phyloP scores from a whole-genome alignment of 371 early-diverging fungal genomes.

The Rhizopus arrhizus region DNA sequence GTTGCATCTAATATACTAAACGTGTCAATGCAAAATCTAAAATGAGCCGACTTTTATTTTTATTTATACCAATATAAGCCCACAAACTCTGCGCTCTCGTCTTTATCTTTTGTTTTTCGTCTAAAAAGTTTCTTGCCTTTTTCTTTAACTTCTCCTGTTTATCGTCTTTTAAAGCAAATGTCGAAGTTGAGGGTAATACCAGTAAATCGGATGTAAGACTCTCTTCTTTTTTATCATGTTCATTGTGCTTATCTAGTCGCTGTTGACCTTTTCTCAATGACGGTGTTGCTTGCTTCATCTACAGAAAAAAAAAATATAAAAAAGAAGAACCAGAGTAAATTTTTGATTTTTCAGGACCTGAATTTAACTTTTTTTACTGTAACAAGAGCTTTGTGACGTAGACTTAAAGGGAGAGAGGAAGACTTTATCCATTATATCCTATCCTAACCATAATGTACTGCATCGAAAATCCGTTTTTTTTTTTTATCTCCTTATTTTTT shows the following conservation, averaged over 20 bases:
- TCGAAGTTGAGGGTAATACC: slow-evolving; percentile 47
- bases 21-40: background rate
- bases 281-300: slow-evolving; percentile 3
- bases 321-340: background rate
- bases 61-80: slow-evolving; percentile 66
- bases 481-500: no score
- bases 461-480: no score
- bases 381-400: background rate
- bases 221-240: slow-evolving; percentile 6
- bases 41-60: background rate
- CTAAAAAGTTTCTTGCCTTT: slow-evolving; percentile 76
- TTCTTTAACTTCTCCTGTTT: slow-evolving; percentile 63
- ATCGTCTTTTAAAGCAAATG: slow-evolving; percentile 50
- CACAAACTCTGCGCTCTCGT: slow-evolving; percentile 69
- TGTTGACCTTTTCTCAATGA: slow-evolving; percentile 4
- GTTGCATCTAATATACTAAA: slow-evolving; percentile 58
- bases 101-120: slow-evolving; percentile 77
- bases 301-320: background rate
- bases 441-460: no score
- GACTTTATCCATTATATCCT: no score
- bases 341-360: slow-evolving; percentile 11
- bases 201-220: slow-evolving; percentile 24
- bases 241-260: background rate
- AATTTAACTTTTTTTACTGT: slow-evolving; percentile 1
- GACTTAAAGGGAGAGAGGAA: background rate